phyloP scores from a whole-genome alignment of 2,329 filamentous ascomycete genomes.

The Conoideocrella luteorostrata region DNA sequence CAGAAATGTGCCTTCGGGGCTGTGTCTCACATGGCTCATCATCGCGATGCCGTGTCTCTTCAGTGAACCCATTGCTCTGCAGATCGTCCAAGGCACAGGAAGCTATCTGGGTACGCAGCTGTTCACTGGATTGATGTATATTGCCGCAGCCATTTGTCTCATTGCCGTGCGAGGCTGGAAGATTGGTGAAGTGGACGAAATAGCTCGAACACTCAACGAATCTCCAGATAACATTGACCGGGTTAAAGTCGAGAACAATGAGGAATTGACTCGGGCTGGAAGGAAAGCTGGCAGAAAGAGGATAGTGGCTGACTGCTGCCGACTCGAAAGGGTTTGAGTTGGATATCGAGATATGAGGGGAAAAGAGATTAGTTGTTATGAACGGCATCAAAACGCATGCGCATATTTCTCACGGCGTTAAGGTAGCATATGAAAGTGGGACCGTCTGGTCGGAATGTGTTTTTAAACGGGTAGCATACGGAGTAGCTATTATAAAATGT shows the following conservation, averaged over 20 bases:
- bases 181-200: constrained; percentile 27
- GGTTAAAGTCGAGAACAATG: constrained; percentile 23
- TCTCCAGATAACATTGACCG: constrained; percentile 22
- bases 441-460: too few relatives aligned
- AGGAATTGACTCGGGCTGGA: constrained; percentile 22
- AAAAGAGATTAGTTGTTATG: too few relatives aligned
- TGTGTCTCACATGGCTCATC: constrained; percentile 67
- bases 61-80: constrained; percentile 56
- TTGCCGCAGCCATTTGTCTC: constrained; percentile 36
- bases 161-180: constrained; percentile 32
- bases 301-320: constrained; percentile 27
- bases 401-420: background rate
- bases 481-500: too few relatives aligned
- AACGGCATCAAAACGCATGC: too few relatives aligned
- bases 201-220: constrained; percentile 24
- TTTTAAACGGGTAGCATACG: too few relatives aligned
- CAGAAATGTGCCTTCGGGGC: constrained; percentile 56
- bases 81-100: constrained; percentile 37
- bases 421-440: background rate
- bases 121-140: constrained; percentile 56
- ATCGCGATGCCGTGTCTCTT: constrained; percentile 66
- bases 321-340: constrained; percentile 19
- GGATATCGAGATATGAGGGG: too few relatives aligned
- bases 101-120: constrained; percentile 49
- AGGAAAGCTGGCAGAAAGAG: constrained; percentile 23